Evolutionary conservation across 768 basidiomycete genomes (phyloP).

Genomic region (Dacryopinax primogenitus): DNA sequence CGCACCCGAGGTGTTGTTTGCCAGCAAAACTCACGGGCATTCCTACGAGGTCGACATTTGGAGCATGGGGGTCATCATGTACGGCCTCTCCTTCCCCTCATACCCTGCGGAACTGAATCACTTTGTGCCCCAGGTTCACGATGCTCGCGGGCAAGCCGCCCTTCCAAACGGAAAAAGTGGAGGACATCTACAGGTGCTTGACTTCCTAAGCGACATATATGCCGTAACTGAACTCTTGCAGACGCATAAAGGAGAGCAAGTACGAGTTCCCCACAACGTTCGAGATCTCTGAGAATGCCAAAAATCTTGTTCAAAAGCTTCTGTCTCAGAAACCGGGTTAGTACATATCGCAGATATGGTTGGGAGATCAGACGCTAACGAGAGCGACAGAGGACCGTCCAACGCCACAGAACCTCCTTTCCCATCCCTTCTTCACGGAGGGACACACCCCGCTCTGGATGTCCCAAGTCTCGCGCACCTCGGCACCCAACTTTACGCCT

Average conservation of each 20-base stretch:
- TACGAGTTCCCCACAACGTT: slow-evolving; percentile 83
- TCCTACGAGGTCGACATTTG: slow-evolving; percentile 98
- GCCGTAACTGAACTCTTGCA: slow-evolving; percentile 23
- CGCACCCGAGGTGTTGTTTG: slow-evolving; percentile 92
- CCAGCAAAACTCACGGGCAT: slow-evolving; percentile 78
- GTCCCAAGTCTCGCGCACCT: slow-evolving; percentile 34
- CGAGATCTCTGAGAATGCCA: slow-evolving; percentile 53
- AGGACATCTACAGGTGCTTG: slow-evolving; percentile 80
- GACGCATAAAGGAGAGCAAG: slow-evolving; percentile 84
- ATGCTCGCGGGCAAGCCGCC: slow-evolving; percentile 89
- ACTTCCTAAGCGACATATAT: slow-evolving; percentile 8
- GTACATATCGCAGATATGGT: slow-evolving; percentile 15
- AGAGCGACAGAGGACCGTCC: slow-evolving; percentile 48
- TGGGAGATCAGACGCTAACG: neutral
- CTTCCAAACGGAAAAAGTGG: slow-evolving; percentile 97
- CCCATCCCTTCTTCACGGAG: slow-evolving; percentile 68
- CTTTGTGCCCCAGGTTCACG: too few relatives aligned
- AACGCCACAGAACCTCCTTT: slow-evolving; percentile 69
- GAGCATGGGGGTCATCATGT: slow-evolving; percentile 90
- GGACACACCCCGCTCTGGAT: slow-evolving; percentile 74
- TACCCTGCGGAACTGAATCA: too few relatives aligned
- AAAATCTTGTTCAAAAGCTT: slow-evolving; percentile 68
- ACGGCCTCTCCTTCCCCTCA: slow-evolving; percentile 13
- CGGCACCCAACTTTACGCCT: slow-evolving; percentile 62
- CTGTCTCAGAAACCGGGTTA: slow-evolving; percentile 71